Evolutionary conservation across 805 yeast species (phyloP), one percentile per base, ranked within the genome.

Genomic region (Zygosaccharomyces bailii): DNA sequence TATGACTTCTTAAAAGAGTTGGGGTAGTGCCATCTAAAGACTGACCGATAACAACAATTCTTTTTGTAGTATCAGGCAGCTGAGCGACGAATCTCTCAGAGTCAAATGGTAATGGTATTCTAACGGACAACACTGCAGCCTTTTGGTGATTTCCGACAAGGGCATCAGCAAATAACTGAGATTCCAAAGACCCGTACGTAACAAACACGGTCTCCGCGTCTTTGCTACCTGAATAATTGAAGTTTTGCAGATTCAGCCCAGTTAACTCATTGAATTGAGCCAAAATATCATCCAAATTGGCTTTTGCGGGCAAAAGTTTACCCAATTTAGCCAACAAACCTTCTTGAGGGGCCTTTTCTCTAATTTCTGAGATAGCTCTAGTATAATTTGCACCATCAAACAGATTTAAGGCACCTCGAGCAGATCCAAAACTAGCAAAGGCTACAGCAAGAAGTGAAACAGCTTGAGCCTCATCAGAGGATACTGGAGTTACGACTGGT

Each of bases 91-190:
- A 88, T 53, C 75, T 76, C 24, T 70, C 72, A 25, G 76, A 72
- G 54, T 82, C 79, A 66, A 89, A 88, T 9, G 96, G 96, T 42
- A 82, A 68, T 44, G 95, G 91, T 34, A 86, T 78, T 66, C 96
- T 78, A 39, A 82, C 76, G 44, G 82, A 75, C 45, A 90, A 65
- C 39, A 83, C 77, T 51, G 89, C 95, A 41, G 79, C 74, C n/a
- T 70, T 65, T 13, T 61, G 50, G 40, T 65, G 62, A 3, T 60
- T 46, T 16, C 60, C 59, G 25, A 60, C 52, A 37, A 82, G 68
- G 21, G 75, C 71, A 20, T 68, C 64, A 38, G 75, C 55, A 32
- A 86, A 72, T 44, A 78, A 66, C 44, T 79, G 70, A 13, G 84
- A 69, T 61, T 84, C 89, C 34, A 75, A 66, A 32, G 93, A 73